Base-by-base conservation (phyloP, 2,329 filamentous ascomycete species). In the Stagonosporopsis tanaceti region DNA sequence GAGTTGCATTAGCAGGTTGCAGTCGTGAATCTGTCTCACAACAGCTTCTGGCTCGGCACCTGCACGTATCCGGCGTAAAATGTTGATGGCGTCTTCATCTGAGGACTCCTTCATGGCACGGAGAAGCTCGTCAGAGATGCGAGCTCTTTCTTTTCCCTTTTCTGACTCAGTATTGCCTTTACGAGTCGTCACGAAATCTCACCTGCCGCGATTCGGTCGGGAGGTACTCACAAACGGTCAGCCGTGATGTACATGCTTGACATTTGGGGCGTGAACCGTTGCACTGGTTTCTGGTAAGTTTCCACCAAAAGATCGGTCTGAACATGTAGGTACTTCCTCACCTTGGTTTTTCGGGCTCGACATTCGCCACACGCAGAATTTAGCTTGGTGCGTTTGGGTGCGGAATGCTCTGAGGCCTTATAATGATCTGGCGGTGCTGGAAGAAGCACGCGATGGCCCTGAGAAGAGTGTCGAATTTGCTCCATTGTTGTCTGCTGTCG, bases 21-120 rank as follows among this genome's bases (percentile, higher is more conserved):
- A 58, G 6, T 61, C 59, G 34, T 50, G 27, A 12, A 67, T 46
- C 2, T 65, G 63, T 22, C 35, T 42, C 2, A 65, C 34, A 11
- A 68, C 40, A 12, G 53, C 44, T 39, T 54, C 50, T 17, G 53
- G 44, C 32, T 67, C 50, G 37, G 48, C 59, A 6, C 66, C 63
- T 15, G 57, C 24, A 35, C 66, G 45, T 27, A 69, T 53, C 17
- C 53, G 61, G 12, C 38, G 56, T 15, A 69, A 55, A 44, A 67
- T 30, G 5, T 51, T 39, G 24, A 45, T 38, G 15, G 48, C 47
- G 35, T 50, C 38, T 25, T 42, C 38, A 15, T 50, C 38, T n/a
- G 47, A 50, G 6, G 38, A 32, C 4, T 22, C 32, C n/a, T 42
- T 41, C 37, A 50, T 41, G 2, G 34, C 38, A 12, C 34, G 25